Evolutionary conservation across 2,329 filamentous ascomycete species (phyloP).

Genomic region (Aspergillus carbonarius): DNA sequence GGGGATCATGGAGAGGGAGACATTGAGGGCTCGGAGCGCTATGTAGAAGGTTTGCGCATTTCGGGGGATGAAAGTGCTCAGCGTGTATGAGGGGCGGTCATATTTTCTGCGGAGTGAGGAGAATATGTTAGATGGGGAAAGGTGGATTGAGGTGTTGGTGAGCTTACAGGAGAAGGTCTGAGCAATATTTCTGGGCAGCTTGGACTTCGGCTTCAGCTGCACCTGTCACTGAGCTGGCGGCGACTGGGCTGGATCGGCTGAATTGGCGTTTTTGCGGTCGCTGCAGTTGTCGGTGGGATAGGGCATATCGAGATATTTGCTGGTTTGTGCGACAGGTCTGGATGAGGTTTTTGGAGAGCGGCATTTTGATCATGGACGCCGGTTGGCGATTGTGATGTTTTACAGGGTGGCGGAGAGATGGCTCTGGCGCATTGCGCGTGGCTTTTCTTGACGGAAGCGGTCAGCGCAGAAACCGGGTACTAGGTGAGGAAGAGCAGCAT

Average conservation of each 20-base stretch:
- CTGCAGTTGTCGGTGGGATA: constrained; percentile 3
- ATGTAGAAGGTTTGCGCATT: constrained; percentile 79
- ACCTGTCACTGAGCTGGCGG: constrained; percentile 20
- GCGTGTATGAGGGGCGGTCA: constrained; percentile 83
- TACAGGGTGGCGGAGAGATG: too few relatives aligned
- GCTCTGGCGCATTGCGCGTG: too few relatives aligned
- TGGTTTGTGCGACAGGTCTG: constrained; percentile 21
- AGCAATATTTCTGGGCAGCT: constrained; percentile 58
- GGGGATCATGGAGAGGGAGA: constrained; percentile 85
- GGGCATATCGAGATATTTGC: constrained; percentile 14
- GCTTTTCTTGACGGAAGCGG: too few relatives aligned
- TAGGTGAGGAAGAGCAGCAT: too few relatives aligned
- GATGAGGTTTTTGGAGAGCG: constrained; percentile 18
- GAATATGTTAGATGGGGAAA: constrained; percentile 1
- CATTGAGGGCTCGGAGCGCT: constrained; percentile 86
- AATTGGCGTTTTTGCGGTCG: constrained; percentile 26
- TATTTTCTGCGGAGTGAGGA: constrained; percentile 62
- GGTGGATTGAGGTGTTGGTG: not conserved
- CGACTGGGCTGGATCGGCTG: constrained; percentile 20
- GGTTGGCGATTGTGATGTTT: too few relatives aligned
- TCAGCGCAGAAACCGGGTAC: too few relatives aligned
- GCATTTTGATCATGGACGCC: constrained; percentile 4
- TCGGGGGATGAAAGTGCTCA: constrained; percentile 78
- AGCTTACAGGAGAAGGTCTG: constrained; percentile 55
- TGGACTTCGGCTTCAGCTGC: constrained; percentile 50